Conservation (phyloP, 169 alveolate genomes). For the Cardiosporidium cionae region DNA sequence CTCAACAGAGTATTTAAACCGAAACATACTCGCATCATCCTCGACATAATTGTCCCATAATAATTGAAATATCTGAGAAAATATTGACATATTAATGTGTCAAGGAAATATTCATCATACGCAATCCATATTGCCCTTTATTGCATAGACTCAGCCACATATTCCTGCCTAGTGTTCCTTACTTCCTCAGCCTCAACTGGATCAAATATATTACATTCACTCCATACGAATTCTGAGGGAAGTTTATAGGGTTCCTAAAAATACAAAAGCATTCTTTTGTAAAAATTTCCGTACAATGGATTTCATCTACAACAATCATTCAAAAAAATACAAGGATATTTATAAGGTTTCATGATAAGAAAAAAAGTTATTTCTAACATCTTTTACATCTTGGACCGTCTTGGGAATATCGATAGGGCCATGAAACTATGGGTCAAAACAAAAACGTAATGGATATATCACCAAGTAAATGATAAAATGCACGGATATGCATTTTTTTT, state of each 20-base stretch:
- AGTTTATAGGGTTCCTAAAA: conserved; percentile 26
- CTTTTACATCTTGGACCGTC: conserved; percentile 12
- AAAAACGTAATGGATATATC: background rate
- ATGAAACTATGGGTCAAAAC: too few species aligned
- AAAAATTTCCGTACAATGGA: background rate
- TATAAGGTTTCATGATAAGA: background rate
- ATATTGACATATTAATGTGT: background rate
- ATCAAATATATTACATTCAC: conserved; percentile 13
- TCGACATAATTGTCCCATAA: conserved; percentile 91
- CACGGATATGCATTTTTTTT: background rate
- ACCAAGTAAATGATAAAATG: background rate
- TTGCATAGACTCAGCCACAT: background rate
- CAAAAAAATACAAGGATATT: background rate
- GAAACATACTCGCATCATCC: conserved; percentile 88
- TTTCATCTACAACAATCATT: background rate
- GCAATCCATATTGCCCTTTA: background rate
- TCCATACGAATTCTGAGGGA: conserved; percentile 23
- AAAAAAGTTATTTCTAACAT: background rate
- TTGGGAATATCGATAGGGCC: conserved; percentile 27
- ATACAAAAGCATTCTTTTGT: background rate
- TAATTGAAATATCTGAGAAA: conserved; percentile 67
- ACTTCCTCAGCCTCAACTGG: conserved; percentile 18
- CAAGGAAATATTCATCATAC: background rate
- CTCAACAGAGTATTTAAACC: conserved; percentile 91
- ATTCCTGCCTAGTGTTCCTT: background rate